Conservation (phyloP, 768 basidiomycete genomes). For the Lactarius deliciosus region DNA sequence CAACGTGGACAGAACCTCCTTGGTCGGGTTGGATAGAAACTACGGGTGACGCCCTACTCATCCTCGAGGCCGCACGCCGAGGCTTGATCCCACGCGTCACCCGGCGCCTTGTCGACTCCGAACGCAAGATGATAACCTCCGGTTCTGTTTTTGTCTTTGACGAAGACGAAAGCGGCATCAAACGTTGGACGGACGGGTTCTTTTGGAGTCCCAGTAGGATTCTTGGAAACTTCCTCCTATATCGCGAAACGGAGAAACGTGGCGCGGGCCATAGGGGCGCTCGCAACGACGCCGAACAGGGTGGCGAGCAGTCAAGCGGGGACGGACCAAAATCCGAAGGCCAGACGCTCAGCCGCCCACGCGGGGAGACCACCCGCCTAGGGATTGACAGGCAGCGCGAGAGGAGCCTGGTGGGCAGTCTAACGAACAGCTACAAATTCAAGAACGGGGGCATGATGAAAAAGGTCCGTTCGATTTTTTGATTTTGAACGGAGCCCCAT, state of each 20-base stretch:
- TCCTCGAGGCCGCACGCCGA: slow-evolving; percentile 89
- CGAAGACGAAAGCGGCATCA: slow-evolving; percentile 96
- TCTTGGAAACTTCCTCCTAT: slow-evolving; percentile 91
- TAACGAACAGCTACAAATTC: slow-evolving; percentile 94
- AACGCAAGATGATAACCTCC: slow-evolving; percentile 88
- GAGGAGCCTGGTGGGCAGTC: slow-evolving; percentile 79
- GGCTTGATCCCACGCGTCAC: slow-evolving; percentile 92
- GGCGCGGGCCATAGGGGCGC: slow-evolving; percentile 60
- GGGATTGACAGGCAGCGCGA: slow-evolving; percentile 73
- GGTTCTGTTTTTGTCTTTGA: slow-evolving; percentile 97
- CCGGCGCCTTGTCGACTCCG: slow-evolving; percentile 86
- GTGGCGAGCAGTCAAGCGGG: slow-evolving; percentile 19
- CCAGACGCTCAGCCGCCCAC: slow-evolving; percentile 62
- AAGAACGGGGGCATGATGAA: slow-evolving; percentile 94
- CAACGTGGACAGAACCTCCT: slow-evolving; percentile 82
- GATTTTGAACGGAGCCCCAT: background rate
- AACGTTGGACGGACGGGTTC: slow-evolving; percentile 97
- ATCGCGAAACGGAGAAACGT: slow-evolving; percentile 89
- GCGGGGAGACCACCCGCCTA: slow-evolving; percentile 47
- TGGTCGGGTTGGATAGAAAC: slow-evolving; percentile 96
- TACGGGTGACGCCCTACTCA: slow-evolving; percentile 92
- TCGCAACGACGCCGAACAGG: slow-evolving; percentile 43
- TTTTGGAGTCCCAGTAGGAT: slow-evolving; percentile 94
- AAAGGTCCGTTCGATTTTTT: slow-evolving; percentile 62
- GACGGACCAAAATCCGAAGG: slow-evolving; percentile 34